Evolutionary conservation across 306 rosid species (phyloP).

Genomic region (Begonia peltatifolia): DNA sequence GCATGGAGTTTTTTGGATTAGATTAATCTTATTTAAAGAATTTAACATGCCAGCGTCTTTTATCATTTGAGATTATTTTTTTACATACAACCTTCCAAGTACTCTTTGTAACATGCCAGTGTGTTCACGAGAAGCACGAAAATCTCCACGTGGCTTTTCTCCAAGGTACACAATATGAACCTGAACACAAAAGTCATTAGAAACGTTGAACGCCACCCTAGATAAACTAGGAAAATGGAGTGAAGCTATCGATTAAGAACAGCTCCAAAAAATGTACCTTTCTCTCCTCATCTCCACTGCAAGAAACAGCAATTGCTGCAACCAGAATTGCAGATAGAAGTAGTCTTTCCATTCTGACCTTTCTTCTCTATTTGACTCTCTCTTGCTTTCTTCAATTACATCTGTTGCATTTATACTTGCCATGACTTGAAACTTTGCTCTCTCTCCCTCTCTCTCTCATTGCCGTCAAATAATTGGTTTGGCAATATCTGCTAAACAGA

Average conservation of each 20-base stretch:
- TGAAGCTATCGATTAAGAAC: neutral
- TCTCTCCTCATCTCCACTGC: slow-evolving; percentile 13
- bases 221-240: neutral
- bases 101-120: slow-evolving; percentile 15
- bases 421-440: too few species aligned
- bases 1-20: slow-evolving; percentile 1
- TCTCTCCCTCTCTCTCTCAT: too few species aligned
- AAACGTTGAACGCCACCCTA: neutral
- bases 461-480: too few species aligned
- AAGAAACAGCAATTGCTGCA: slow-evolving; percentile 11
- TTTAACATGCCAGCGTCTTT: neutral
- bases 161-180: slow-evolving; percentile 23
- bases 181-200: neutral
- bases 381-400: too few species aligned
- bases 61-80: neutral
- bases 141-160: slow-evolving; percentile 6
- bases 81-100: slow-evolving; percentile 16
- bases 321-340: slow-evolving; percentile 9
- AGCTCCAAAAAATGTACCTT: slow-evolving; percentile 8
- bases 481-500: too few species aligned
- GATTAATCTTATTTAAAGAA: neutral
- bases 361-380: too few species aligned
- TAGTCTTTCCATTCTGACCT: neutral
- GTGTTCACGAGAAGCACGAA: slow-evolving; percentile 8
- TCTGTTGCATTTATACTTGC: too few species aligned